Percentiles rank a stretch among this genome's conserved stretches.
Conservation (phyloP, 2,329 filamentous ascomycete species). For the Colletotrichum aenigma region DNA sequence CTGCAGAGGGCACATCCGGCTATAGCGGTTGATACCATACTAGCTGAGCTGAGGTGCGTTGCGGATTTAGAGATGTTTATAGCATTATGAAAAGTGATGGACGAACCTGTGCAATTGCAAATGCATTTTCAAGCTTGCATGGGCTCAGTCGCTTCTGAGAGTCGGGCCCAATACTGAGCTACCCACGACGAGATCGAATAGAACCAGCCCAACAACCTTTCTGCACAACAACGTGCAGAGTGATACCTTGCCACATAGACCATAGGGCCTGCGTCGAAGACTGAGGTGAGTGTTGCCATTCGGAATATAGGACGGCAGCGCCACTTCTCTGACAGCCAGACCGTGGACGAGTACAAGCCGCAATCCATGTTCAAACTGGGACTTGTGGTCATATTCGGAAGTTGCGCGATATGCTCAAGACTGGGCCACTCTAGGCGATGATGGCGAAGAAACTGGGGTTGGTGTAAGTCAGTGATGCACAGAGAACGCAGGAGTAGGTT, state of each 20-base stretch:
- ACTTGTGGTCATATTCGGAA: background rate
- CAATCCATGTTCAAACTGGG: background rate
- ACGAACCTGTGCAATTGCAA: constrained; percentile 29
- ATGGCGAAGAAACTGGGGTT: background rate
- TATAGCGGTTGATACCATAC: constrained; percentile 27
- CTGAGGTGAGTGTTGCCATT: background rate
- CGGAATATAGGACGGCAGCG: background rate
- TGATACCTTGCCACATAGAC: background rate
- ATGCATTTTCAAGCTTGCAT: background rate
- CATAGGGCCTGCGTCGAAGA: background rate
- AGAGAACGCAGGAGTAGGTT: background rate
- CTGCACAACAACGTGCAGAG: background rate
- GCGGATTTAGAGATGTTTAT: background rate
- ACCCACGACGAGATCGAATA: background rate
- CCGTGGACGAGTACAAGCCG: background rate
- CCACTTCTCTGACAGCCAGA: background rate
- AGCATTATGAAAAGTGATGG: constrained; percentile 11
- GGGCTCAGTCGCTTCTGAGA: background rate
- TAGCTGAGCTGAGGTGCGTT: constrained; percentile 34
- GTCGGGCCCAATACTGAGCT: background rate
- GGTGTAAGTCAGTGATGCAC: background rate
- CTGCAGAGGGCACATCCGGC: constrained; percentile 25
- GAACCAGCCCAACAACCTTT: background rate
- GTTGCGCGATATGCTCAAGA: background rate
- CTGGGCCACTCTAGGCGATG: background rate